Conservation (phyloP, 306 rosid genomes). For the Pyrus bretschneideri region DNA sequence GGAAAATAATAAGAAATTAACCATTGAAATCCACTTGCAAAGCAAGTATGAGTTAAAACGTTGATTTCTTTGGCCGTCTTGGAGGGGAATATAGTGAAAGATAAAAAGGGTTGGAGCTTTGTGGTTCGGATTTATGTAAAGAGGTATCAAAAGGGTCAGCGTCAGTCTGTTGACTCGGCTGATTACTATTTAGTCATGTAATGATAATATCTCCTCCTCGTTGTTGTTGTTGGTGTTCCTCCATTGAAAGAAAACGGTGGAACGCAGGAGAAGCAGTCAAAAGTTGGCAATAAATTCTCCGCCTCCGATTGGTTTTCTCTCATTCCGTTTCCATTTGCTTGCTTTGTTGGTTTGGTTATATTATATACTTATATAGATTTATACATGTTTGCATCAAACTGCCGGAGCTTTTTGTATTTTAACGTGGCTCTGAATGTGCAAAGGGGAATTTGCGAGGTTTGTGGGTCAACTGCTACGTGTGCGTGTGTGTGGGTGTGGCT, state of each 20-base stretch:
- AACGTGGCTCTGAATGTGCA: not conserved
- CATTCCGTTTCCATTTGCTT: not conserved
- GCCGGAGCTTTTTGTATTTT: not conserved
- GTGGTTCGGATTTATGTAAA: conserved; percentile 25
- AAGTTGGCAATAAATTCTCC: not conserved
- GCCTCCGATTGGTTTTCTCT: not conserved
- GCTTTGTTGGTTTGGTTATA: not conserved
- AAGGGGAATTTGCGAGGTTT: not conserved
- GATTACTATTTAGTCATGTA: not conserved
- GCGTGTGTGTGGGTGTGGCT: not conserved
- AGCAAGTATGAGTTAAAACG: not conserved
- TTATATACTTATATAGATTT: too few species aligned
- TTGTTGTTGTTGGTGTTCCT: conserved; percentile 18
- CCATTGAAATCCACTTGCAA: not conserved
- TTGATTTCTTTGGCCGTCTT: conserved; percentile 3
- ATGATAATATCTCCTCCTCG: not conserved
- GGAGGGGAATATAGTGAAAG: conserved; percentile 11
- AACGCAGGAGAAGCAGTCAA: conserved; percentile 39
- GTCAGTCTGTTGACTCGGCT: conserved; percentile 31
- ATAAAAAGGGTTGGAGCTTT: conserved; percentile 10
- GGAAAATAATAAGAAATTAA: not conserved
- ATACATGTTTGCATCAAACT: not conserved
- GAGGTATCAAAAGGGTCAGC: conserved; percentile 31
- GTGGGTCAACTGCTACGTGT: not conserved
- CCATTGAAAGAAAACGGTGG: conserved; percentile 12